A percentile compares a stretch with the other conserved stretches of the same genome.
These are phyloP conservation scores for Quercus engelmannii DNA, from an alignment of 306 rosid species.

Conservation along the genomic window DNA sequence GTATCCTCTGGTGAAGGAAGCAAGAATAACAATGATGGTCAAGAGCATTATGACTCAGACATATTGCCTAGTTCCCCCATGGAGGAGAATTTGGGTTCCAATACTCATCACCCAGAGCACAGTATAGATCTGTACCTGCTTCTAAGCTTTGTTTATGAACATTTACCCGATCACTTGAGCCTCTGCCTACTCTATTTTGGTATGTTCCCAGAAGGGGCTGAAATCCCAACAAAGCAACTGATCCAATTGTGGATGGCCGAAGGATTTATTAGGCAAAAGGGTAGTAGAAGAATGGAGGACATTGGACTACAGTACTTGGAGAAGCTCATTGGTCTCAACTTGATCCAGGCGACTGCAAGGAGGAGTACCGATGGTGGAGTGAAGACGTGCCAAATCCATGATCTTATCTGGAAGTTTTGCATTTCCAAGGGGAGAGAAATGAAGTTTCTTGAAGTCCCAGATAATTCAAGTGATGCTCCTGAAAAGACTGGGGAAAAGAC, in stretches of 20 bases:
- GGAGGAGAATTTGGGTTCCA: too few species aligned
- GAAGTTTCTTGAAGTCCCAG: not conserved
- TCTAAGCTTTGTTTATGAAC: not conserved
- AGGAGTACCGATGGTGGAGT: not conserved
- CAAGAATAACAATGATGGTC: too few species aligned
- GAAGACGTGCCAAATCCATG: not conserved
- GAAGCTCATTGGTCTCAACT: not conserved
- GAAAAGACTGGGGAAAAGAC: not conserved
- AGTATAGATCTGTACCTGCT: not conserved
- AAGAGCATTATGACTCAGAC: too few species aligned
- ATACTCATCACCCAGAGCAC: too few species aligned
- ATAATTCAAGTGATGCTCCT: not conserved
- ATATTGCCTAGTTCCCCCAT: too few species aligned
- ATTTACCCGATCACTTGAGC: not conserved
- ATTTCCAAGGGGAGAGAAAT: not conserved
- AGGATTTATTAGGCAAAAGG: not conserved
- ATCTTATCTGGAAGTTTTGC: not conserved
- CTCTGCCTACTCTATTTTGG: not conserved
- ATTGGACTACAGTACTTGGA: not conserved
- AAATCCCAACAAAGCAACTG: not conserved
- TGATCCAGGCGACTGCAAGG: not conserved
- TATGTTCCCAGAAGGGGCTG: not conserved
- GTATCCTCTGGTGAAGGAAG: not conserved
- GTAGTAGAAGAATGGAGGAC: not conserved
- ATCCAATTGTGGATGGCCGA: not conserved